Conservation (phyloP, 805 yeast genomes). For the Candida railenensis region DNA sequence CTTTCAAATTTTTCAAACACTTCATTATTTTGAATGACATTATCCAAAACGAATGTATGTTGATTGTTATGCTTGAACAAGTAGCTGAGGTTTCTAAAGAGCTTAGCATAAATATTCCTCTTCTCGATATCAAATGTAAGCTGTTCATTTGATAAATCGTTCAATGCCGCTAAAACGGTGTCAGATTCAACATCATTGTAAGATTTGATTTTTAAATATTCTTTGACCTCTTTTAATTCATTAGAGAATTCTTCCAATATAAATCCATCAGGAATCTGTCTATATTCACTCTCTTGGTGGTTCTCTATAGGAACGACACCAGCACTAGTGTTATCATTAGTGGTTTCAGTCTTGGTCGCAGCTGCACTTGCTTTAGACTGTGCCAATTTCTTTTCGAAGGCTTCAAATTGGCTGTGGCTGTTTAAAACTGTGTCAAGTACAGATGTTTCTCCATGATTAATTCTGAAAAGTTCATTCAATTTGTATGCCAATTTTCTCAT, state of each 20-base stretch:
- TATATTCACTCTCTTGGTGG: slow-evolving; percentile 3
- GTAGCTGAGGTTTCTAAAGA: slow-evolving; percentile 26
- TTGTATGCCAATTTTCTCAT: slow-evolving; percentile 16
- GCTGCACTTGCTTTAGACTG: not conserved
- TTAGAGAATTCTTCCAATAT: slow-evolving; percentile 16
- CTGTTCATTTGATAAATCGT: slow-evolving; percentile 14
- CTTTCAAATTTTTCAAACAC: slow-evolving; percentile 21
- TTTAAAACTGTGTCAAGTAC: slow-evolving; percentile 56
- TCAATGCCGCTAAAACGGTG: slow-evolving; percentile 15
- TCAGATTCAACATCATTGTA: slow-evolving; percentile 7
- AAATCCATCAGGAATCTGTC: slow-evolving; percentile 20
- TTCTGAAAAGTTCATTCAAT: slow-evolving; percentile 29
- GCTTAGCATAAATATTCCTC: slow-evolving; percentile 22
- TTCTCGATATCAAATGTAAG: slow-evolving; percentile 15
- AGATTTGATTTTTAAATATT: slow-evolving; percentile 9
- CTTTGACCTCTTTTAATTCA: slow-evolving; percentile 12
- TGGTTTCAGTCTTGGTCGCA: not conserved
- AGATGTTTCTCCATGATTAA: slow-evolving; percentile 60
- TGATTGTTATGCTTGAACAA: slow-evolving; percentile 34
- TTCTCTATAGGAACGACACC: no score
- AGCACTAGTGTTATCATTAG: no score
- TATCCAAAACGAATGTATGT: slow-evolving; percentile 34
- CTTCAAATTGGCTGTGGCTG: slow-evolving; percentile 47
- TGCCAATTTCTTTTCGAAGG: slow-evolving; percentile 28
- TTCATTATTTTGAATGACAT: slow-evolving; percentile 26